A percentile compares a stretch with the other conserved stretches of the same genome.
phyloP scores from a whole-genome alignment of 1,284 basidiomycete genomes.

The Dichomitus squalens region DNA sequence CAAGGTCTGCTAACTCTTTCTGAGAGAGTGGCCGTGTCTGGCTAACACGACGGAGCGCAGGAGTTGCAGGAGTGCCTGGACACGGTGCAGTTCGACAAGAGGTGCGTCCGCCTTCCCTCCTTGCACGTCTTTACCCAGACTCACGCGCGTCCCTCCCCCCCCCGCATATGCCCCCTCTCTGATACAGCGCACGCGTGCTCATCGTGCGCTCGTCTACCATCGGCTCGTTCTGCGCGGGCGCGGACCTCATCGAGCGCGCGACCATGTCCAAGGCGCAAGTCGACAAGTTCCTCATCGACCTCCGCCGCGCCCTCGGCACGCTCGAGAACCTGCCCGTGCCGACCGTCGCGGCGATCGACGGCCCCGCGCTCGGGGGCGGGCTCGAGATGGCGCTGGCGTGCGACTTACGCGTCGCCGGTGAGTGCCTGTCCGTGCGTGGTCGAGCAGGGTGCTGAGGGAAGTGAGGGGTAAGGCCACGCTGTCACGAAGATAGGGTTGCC shows the following conservation, averaged over 20 bases:
- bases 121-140: neutral
- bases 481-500: constrained; percentile 84
- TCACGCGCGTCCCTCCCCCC: neutral
- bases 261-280: constrained; percentile 80
- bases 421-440: too few species aligned
- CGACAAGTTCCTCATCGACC: constrained; percentile 75
- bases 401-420: constrained; percentile 87
- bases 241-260: constrained; percentile 86
- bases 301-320: constrained; percentile 73
- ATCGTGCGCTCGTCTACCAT: constrained; percentile 75
- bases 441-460: too few species aligned
- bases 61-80: constrained; percentile 75
- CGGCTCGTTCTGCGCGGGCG: constrained; percentile 91
- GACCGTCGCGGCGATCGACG: constrained; percentile 91
- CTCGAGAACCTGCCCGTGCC: constrained; percentile 85
- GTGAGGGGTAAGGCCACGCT: constrained; percentile 42
- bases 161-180: neutral
- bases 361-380: constrained; percentile 90
- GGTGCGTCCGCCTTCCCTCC: constrained; percentile 41
- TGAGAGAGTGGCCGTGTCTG: neutral
- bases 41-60: constrained; percentile 42
- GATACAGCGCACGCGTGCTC: constrained; percentile 68
- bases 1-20: constrained; percentile 43
- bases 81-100: constrained; percentile 66
- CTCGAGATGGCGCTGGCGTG: constrained; percentile 87